These are phyloP conservation scores for Gastrolobium bilobum DNA, from an alignment of 306 rosid species.

Conservation along the genomic window DNA sequence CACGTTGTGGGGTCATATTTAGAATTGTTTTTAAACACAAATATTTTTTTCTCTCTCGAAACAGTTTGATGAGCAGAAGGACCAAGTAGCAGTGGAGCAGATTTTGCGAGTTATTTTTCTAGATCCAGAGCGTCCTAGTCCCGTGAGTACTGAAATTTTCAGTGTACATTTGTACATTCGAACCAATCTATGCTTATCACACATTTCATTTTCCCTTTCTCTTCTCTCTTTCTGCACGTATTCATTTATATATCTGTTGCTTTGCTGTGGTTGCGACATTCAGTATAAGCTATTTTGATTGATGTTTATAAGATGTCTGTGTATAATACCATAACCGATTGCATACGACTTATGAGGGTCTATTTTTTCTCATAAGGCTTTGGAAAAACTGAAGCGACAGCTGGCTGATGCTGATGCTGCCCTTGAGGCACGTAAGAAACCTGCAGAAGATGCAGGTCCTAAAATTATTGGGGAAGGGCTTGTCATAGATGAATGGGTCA, in stretches of 20 bases:
- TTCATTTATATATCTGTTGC: neutral
- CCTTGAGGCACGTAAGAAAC: constrained; percentile 82
- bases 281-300: neutral
- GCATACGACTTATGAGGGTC: neutral
- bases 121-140: constrained; percentile 85
- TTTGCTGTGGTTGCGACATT: constrained; percentile 20
- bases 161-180: neutral
- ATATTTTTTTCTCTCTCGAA: constrained; percentile 40
- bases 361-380: constrained; percentile 54
- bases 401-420: constrained; percentile 91
- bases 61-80: constrained; percentile 97
- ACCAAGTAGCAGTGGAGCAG: constrained; percentile 89
- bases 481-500: constrained; percentile 96
- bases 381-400: constrained; percentile 85
- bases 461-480: constrained; percentile 91
- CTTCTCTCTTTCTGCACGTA: neutral
- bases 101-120: constrained; percentile 87
- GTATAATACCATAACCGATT: neutral
- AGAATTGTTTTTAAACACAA: constrained; percentile 7
- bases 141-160: constrained; percentile 59
- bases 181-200: neutral
- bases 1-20: constrained; percentile 13
- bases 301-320: constrained; percentile 1
- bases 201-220: constrained; percentile 5
- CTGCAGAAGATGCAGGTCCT: constrained; percentile 81